A percentile compares a stretch with the other conserved stretches of the same genome.
phyloP scores from a whole-genome alignment of 225 moss, liverwort and hornwort genomes.

The Ulota crispa region DNA sequence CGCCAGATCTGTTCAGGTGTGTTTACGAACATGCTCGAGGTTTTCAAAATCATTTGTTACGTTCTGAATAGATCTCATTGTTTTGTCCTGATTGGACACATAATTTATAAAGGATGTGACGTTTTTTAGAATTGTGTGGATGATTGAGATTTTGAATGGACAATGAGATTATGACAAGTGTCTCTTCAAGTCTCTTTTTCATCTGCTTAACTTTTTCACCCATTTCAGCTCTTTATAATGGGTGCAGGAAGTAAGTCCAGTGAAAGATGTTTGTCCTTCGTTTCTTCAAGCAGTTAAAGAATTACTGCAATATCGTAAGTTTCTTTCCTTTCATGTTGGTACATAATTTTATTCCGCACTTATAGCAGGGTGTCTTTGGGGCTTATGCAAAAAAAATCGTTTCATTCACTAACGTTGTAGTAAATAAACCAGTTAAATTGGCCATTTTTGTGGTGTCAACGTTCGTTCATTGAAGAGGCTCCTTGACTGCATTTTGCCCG shows the following conservation, averaged over 20 bases:
- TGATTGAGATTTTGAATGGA: background rate
- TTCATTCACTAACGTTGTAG: too few relatives aligned
- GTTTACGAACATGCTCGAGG: slow-evolving; percentile 2
- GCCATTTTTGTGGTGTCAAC: too few relatives aligned
- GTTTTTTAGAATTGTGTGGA: background rate
- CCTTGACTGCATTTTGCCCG: too few relatives aligned
- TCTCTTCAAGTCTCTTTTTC: background rate
- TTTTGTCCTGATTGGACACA: background rate
- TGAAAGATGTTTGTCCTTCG: slow-evolving; percentile 89
- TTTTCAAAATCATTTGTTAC: background rate
- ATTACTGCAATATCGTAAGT: slow-evolving; percentile 93
- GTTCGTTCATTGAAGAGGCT: too few relatives aligned
- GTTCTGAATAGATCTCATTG: background rate
- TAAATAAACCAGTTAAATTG: too few relatives aligned
- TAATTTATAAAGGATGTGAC: background rate
- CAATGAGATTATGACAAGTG: background rate
- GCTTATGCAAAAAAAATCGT: too few relatives aligned
- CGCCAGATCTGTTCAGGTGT: slow-evolving; percentile 90
- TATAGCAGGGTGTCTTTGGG: too few relatives aligned
- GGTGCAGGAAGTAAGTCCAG: slow-evolving; percentile 93
- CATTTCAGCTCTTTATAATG: slow-evolving; percentile 27
- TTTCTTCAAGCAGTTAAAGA: slow-evolving; percentile 90
- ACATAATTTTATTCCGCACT: too few relatives aligned
- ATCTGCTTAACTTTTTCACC: slow-evolving; percentile 5
- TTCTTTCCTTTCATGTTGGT: slow-evolving; percentile 13